Conservation (phyloP, 1,284 basidiomycete species). For the Meira nashicola region DNA sequence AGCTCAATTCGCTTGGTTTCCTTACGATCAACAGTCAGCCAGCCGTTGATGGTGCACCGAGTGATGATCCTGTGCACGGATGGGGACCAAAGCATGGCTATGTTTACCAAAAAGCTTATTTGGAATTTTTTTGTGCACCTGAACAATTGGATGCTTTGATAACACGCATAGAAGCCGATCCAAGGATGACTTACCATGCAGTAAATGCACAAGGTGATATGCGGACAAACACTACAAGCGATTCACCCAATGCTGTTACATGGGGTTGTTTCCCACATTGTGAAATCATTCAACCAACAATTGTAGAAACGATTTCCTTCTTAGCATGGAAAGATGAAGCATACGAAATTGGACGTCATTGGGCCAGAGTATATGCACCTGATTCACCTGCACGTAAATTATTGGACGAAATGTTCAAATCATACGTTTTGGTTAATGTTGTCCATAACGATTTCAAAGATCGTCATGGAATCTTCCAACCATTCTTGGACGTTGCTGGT, state of each 20-base stretch:
- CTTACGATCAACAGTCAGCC: constrained; percentile 98
- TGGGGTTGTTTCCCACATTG: constrained; percentile 93
- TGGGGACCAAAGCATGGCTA: constrained; percentile 55
- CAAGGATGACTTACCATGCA: constrained; percentile 91
- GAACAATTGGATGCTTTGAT: constrained; percentile 70
- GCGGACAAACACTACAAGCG: constrained; percentile 81
- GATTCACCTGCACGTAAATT: constrained; percentile 32
- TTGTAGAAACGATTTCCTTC: constrained; percentile 67
- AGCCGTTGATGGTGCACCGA: constrained; percentile 73
- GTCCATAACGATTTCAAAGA: constrained; percentile 52
- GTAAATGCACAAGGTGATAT: constrained; percentile 79
- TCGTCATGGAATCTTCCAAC: constrained; percentile 44
- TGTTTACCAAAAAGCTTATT: constrained; percentile 63
- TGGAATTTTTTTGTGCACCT: constrained; percentile 89
- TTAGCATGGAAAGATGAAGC: constrained; percentile 53
- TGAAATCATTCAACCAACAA: constrained; percentile 95
- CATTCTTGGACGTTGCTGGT: constrained; percentile 38
- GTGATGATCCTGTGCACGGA: constrained; percentile 64
- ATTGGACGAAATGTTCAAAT: constrained; percentile 42
- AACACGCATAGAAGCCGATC: constrained; percentile 77
- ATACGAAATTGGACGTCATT: constrained; percentile 50
- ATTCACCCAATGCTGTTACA: constrained; percentile 95
- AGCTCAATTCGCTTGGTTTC: constrained; percentile 83
- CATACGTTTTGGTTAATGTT: constrained; percentile 49
- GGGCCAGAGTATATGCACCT: constrained; percentile 44